Evolutionary conservation across 139 green algal genomes (phyloP), one percentile per base, ranked within the genome.

Genomic region (Volvox reticuliferus): DNA sequence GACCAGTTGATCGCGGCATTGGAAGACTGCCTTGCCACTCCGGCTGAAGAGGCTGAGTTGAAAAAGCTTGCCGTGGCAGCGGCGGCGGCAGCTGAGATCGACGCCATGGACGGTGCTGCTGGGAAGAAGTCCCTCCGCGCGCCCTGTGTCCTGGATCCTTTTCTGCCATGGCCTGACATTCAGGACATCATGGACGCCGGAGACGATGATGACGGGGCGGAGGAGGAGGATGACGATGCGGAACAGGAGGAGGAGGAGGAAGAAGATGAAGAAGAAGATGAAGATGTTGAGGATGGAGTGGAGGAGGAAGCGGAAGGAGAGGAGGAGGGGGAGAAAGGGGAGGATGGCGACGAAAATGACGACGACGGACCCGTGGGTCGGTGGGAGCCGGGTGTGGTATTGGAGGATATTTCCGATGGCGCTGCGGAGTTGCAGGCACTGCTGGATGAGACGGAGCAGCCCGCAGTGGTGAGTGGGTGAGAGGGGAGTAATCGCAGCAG

Each of bases 11-110:
- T 20, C 0, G 90, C 79, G 0, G 94, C 93, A 0, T 92, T 98
- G 84, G 93, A 98, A 20, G 83, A 79, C 21, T 98, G 96, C 91
- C 94, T 98, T 62, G 89, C 90, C 86, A 94, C 92, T 1, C 33
- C 80, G 0, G 83, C 55, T 19, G 93, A 95, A 30, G 79, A 82
- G 26, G 78, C 22, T 22, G 77, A 90, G 19, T 30, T 91, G 20
- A 75, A 75, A 79, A 73, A 73, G 65, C 83, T 33, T 26, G 75
- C 26, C 30, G 62, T 24, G 6, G 87, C 73, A 35, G 88, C 84
- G 73, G 86, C 86, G 28, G 82, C 33, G 19, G 36, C 44, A 26
- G 32, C 44, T 9, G 44, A 55, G 44, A 9, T 9, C 44, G 44
- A 55, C 5, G 44, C 44, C 44, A 55, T 9, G 44, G 44, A 55